phyloP scores from a whole-genome alignment of 345 rosid species.

The Stellera chamaejasme region DNA sequence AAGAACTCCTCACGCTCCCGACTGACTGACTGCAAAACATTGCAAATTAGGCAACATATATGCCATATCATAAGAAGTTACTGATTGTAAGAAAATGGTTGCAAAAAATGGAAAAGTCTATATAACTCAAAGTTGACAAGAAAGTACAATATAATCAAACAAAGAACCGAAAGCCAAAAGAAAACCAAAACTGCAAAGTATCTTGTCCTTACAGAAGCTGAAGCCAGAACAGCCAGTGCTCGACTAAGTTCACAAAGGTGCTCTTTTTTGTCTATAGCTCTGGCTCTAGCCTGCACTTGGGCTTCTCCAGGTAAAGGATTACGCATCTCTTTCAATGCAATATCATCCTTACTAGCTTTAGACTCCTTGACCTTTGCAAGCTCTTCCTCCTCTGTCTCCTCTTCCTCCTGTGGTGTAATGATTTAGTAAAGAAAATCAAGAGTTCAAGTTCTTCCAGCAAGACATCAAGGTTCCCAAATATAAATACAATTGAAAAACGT shows the following conservation, averaged over 20 bases:
- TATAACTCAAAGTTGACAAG: neutral
- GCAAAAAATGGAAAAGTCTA: constrained; percentile 8
- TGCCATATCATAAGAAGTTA: constrained; percentile 2
- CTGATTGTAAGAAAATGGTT: neutral
- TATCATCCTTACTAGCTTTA: constrained; percentile 48
- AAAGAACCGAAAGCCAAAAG: too few species aligned
- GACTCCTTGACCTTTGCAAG: constrained; percentile 51
- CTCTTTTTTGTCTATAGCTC: constrained; percentile 62
- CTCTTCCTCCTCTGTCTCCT: constrained; percentile 76
- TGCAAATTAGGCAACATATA: constrained; percentile 14
- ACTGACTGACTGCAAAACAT: constrained; percentile 66
- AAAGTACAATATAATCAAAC: too few species aligned
- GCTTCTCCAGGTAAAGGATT: constrained; percentile 56
- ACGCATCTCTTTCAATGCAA: constrained; percentile 75
- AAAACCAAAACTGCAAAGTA: constrained; percentile 1
- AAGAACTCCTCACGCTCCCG: constrained; percentile 88
- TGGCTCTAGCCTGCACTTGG: constrained; percentile 63
- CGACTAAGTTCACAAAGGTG: constrained; percentile 76
- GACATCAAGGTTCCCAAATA: neutral
- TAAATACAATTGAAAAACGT: neutral
- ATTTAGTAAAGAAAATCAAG: constrained; percentile 13
- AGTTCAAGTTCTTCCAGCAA: constrained; percentile 9
- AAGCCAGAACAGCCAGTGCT: constrained; percentile 86
- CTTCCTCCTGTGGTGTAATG: constrained; percentile 53
- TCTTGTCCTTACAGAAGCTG: constrained; percentile 69